Conservation (phyloP, 192 early-diverging fungal species). For the Coemansia sp. region DNA sequence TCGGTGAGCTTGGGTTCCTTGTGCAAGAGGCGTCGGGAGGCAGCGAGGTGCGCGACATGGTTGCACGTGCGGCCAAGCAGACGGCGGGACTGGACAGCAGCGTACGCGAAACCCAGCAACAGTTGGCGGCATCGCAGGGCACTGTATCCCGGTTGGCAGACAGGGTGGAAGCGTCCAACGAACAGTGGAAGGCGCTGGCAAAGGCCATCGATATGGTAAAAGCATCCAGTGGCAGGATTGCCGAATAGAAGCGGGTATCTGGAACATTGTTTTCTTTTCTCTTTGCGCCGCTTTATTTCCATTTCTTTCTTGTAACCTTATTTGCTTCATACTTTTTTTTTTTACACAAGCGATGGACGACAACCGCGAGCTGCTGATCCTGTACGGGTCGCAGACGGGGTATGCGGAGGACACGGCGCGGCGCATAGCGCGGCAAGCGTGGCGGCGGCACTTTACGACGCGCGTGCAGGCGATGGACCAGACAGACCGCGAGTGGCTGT, state of each 20-base stretch:
- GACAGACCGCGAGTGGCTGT: slow-evolving; percentile 61
- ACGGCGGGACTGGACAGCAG: slow-evolving; percentile 36
- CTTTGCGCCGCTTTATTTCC: too few species aligned
- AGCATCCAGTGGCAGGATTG: slow-evolving; percentile 32
- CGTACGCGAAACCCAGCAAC: slow-evolving; percentile 46
- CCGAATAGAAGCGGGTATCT: too few species aligned
- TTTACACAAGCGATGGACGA: too few species aligned
- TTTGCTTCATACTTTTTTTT: too few species aligned
- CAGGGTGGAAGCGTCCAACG: slow-evolving; percentile 29
- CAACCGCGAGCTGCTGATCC: slow-evolving; percentile 60
- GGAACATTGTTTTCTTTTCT: too few species aligned
- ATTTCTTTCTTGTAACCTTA: not conserved
- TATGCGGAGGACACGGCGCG: slow-evolving; percentile 90
- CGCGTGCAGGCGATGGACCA: slow-evolving; percentile 77
- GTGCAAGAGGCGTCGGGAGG: slow-evolving; percentile 50
- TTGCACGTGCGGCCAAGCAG: slow-evolving; percentile 34
- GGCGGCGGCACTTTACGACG: slow-evolving; percentile 71
- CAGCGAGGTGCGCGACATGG: slow-evolving; percentile 41
- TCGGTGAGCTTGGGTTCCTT: slow-evolving; percentile 30
- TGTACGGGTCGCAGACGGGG: slow-evolving; percentile 94
- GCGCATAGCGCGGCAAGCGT: slow-evolving; percentile 75
- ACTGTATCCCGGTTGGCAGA: slow-evolving; percentile 15
- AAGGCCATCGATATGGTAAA: slow-evolving; percentile 49
- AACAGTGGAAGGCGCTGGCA: slow-evolving; percentile 36
- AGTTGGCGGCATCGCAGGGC: slow-evolving; percentile 22